These are phyloP conservation scores for Gastroboletus turbinatus DNA, from an alignment of 1,284 basidiomycete genomes.

Conservation along the genomic window DNA sequence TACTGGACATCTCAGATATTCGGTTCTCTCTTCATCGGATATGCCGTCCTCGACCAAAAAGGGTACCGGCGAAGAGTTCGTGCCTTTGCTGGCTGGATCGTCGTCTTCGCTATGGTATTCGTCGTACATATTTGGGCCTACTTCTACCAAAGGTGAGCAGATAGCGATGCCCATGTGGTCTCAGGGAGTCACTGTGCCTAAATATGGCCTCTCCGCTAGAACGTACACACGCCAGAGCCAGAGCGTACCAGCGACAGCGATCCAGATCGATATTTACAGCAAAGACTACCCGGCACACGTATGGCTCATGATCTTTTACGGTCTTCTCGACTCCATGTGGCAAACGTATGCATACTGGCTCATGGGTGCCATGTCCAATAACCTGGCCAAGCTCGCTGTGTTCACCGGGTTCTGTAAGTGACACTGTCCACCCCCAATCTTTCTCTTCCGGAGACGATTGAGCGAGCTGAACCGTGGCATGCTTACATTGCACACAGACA, in stretches of 20 bases:
- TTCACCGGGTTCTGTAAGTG: constrained; percentile 43
- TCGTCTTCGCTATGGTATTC: constrained; percentile 49
- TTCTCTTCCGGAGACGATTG: not conserved
- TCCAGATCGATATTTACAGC: constrained; percentile 32
- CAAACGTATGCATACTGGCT: constrained; percentile 46
- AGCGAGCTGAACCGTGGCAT: not conserved
- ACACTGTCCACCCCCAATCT: no score
- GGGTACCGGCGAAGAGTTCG: constrained; percentile 44
- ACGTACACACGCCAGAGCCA: constrained; percentile 26
- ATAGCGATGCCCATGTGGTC: not conserved
- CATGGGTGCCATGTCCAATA: constrained; percentile 44
- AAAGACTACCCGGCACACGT: constrained; percentile 34
- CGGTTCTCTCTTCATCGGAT: constrained; percentile 40
- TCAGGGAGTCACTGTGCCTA: not conserved
- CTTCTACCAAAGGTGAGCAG: constrained; percentile 49
- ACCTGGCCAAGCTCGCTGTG: constrained; percentile 41
- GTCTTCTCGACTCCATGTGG: constrained; percentile 45
- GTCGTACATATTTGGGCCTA: constrained; percentile 52
- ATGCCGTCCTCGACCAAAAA: constrained; percentile 43
- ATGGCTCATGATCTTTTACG: constrained; percentile 42
- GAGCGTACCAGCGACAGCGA: not conserved
- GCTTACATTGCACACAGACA: constrained; percentile 25
- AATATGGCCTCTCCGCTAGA: constrained; percentile 3
- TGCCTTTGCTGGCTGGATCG: constrained; percentile 47
- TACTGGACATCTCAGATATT: constrained; percentile 42